Percentiles rank a stretch among this genome's conserved stretches.
phyloP scores from a whole-genome alignment of 2,329 filamentous ascomycete genomes.

The Cercospora nicotianae region DNA sequence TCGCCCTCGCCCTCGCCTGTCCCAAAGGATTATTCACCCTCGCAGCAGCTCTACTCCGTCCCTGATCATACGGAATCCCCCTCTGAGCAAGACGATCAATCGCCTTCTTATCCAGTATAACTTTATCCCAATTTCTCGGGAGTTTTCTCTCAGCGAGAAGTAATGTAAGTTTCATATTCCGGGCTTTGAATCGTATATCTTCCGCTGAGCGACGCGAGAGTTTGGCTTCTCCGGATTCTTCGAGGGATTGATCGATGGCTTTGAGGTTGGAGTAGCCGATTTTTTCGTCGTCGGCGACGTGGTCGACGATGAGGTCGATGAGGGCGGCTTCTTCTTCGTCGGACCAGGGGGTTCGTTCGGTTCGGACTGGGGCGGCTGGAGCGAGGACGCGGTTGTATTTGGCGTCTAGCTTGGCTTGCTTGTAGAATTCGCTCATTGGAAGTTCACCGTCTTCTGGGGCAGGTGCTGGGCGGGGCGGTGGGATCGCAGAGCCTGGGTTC shows the following conservation, averaged over 20 bases:
- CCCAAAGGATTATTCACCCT: background rate
- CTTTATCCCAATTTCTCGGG: conserved; percentile 47
- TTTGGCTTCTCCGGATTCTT: conserved; percentile 27
- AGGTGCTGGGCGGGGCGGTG: conserved; percentile 24
- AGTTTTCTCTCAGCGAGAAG: conserved; percentile 43
- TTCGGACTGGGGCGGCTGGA: conserved; percentile 10
- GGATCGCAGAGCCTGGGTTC: conserved; percentile 37
- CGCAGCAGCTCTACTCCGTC: conserved; percentile 2
- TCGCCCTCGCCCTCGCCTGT: background rate
- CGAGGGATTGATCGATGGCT: conserved; percentile 30
- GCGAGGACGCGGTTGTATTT: conserved; percentile 26
- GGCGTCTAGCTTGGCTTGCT: conserved; percentile 28
- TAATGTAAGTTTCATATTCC: conserved; percentile 53
- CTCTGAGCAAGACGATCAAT: conserved; percentile 36
- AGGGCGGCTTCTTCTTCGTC: conserved; percentile 45
- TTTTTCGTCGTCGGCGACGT: conserved; percentile 39
- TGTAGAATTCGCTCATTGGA: conserved; percentile 15
- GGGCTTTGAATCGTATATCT: conserved; percentile 48
- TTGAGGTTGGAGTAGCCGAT: conserved; percentile 51
- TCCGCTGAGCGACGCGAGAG: conserved; percentile 51
- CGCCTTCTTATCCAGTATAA: conserved; percentile 47
- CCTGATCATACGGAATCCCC: conserved; percentile 34
- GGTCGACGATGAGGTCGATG: conserved; percentile 49
- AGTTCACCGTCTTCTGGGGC: conserved; percentile 19
- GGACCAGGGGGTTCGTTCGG: conserved; percentile 37